Base-by-base conservation (phyloP, 768 basidiomycete species). In the Mycena metata region DNA sequence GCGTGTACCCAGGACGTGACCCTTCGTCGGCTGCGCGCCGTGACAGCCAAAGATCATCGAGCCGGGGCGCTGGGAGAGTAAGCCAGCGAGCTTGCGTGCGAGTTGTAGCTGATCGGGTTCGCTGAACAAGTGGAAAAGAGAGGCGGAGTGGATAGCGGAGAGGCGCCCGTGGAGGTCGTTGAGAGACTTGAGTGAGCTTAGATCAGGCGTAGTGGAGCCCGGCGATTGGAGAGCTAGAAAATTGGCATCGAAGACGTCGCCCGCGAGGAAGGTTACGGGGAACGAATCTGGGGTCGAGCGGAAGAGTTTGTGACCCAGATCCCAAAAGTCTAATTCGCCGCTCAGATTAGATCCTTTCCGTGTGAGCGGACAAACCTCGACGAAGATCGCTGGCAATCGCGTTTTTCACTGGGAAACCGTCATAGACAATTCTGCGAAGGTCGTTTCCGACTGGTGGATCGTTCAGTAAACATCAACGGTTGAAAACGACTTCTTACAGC, bases 271-370 rank as follows among this genome's bases (percentile, higher is more conserved):
- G 0, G 79, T 75, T 0, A 82, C 86, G 2, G 88, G 86, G 76
- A 88, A 91, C 0, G 83, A 81, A 43, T 83, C 78, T 0, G 85
- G 83, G 0, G 81, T 87, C 5, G 85, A 82, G 56, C 76, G 82
- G 78, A 90, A 92, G 17, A 92, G 80, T 47, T 85, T 80, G 68
- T 91, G 89, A 1, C 90, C 90, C 5, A 85, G 79, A 6, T 87
- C 81, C 90, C 89, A 91, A 68, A 88, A 88, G 12, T 79, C 90
- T 90, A 49, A 4, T 21, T 3, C 5, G 8, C 30, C 30, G 3
- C 30, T 13, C 23, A 19, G 23, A 51, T 55, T 15, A 26, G 19
- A 58, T 24, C 6, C 10, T n/a, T 11, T 30, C 6, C 30, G 6
- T 57, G 1, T n/a, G 21, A 26, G n/a, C 23, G 9, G 11, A 45